A percentile compares a stretch with the other conserved stretches of the same genome.
Evolutionary conservation across 2,329 filamentous ascomycete species (phyloP).

Genomic region (Penicillium sclerotigenum): DNA sequence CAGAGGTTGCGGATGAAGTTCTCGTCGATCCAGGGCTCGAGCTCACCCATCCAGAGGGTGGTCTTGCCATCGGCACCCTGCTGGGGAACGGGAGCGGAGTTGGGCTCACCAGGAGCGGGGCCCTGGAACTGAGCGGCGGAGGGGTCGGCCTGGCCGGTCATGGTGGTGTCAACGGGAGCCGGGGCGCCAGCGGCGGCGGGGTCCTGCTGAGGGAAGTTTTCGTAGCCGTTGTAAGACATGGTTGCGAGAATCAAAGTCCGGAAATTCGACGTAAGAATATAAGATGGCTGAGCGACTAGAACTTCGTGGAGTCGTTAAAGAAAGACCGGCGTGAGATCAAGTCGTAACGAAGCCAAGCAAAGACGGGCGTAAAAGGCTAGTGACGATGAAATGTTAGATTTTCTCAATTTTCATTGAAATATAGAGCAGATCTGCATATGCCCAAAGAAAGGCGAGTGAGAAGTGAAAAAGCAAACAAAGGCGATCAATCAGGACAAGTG

Average conservation of each 20-base stretch:
- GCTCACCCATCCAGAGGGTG: constrained; percentile 84
- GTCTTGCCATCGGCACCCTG: constrained; percentile 55
- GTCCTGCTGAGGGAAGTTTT: constrained; percentile 60
- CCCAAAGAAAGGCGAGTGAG: constrained; percentile 17
- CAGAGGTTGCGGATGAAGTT: constrained; percentile 96
- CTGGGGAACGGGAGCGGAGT: constrained; percentile 46
- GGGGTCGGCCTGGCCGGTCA: constrained; percentile 58
- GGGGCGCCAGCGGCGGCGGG: constrained; percentile 46
- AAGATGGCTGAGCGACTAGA: constrained; percentile 36
- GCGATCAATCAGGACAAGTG: not conserved
- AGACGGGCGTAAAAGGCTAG: constrained; percentile 28
- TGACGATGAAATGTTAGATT: constrained; percentile 13
- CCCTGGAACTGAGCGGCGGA: constrained; percentile 52
- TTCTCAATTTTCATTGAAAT: not conserved
- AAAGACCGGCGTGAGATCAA: constrained; percentile 38
- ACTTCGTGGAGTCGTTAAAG: constrained; percentile 43
- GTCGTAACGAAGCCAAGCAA: constrained; percentile 29
- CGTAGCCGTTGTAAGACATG: constrained; percentile 67
- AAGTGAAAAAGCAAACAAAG: not conserved
- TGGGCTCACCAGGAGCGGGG: constrained; percentile 43
- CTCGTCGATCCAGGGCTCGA: constrained; percentile 99
- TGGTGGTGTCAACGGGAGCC: constrained; percentile 52
- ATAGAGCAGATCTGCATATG: constrained; percentile 5
- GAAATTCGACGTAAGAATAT: constrained; percentile 27
- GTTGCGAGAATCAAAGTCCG: constrained; percentile 32